phyloP scores from a whole-genome alignment of 2,329 filamentous ascomycete genomes.

The Pestalotiopsis sp. region DNA sequence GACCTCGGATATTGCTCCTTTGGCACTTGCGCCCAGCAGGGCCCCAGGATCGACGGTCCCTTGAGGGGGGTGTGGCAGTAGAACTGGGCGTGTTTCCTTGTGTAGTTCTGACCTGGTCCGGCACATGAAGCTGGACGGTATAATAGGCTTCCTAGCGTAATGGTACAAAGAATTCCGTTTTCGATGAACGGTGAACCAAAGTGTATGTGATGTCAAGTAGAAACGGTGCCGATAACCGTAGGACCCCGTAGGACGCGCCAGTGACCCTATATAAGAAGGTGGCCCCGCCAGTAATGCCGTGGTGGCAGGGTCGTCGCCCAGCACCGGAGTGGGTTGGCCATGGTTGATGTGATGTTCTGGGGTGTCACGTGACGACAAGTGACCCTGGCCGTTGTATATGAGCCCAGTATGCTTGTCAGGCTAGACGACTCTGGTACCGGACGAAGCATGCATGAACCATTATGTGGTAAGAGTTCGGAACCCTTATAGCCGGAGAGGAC shows the following conservation, averaged over 20 bases:
- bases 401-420: too few relatives aligned
- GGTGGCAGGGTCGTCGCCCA: conserved; percentile 17
- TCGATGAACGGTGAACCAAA: conserved; percentile 6
- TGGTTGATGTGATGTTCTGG: conserved; percentile 20
- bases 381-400: neutral
- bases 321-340: conserved; percentile 18
- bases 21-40: conserved; percentile 23
- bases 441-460: neutral
- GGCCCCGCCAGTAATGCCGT: neutral
- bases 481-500: neutral
- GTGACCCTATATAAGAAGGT: neutral
- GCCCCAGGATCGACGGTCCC: conserved; percentile 15
- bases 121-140: neutral
- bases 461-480: neutral
- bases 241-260: neutral
- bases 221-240: neutral
- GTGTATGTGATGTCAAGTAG: neutral
- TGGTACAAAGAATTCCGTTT: conserved; percentile 5
- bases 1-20: conserved; percentile 36
- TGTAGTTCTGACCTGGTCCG: neutral
- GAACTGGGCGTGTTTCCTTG: neutral
- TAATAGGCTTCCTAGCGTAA: conserved; percentile 5
- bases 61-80: conserved; percentile 19
- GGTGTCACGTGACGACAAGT: conserved; percentile 31
- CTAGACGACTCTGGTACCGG: neutral